Conservation (phyloP, 2,329 filamentous ascomycete genomes). For the Simplicillium sp. region DNA sequence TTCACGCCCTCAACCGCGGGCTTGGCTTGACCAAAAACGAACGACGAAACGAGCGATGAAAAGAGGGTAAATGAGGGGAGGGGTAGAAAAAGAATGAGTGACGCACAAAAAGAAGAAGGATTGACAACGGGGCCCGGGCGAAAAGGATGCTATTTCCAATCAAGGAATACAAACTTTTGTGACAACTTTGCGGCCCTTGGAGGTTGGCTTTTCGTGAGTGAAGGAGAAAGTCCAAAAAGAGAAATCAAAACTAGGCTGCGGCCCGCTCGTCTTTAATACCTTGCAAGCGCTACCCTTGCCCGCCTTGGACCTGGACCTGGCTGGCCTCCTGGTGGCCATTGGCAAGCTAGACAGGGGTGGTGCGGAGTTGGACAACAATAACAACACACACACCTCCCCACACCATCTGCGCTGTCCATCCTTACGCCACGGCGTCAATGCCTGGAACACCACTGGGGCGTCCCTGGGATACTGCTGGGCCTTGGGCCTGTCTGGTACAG, state of each 20-base stretch:
- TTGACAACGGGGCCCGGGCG: conserved; percentile 44
- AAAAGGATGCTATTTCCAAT: conserved; percentile 33
- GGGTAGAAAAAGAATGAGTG: conserved; percentile 21
- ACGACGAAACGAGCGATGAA: conserved; percentile 41
- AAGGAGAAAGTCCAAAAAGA: conserved; percentile 31
- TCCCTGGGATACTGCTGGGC: too few relatives aligned
- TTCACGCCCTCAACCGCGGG: background rate
- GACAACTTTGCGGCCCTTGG: conserved; percentile 48
- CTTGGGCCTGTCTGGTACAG: too few relatives aligned
- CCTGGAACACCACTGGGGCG: too few relatives aligned
- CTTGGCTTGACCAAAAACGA: conserved; percentile 28
- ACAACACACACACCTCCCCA: too few relatives aligned
- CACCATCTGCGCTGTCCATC: too few relatives aligned
- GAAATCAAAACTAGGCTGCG: conserved; percentile 5
- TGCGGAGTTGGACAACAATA: too few relatives aligned
- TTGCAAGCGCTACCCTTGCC: too few relatives aligned
- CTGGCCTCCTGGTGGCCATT: too few relatives aligned
- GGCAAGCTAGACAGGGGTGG: too few relatives aligned
- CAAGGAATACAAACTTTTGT: conserved; percentile 40
- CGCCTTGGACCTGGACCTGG: too few relatives aligned
- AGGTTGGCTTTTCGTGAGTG: conserved; percentile 40
- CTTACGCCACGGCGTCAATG: too few relatives aligned
- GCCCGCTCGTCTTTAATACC: too few relatives aligned
- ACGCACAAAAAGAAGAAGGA: conserved; percentile 26
- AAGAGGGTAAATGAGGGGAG: conserved; percentile 18